Evolutionary conservation across 768 basidiomycete species (phyloP), one percentile per base, ranked within the genome.

Genomic region (Amylocystis lapponica): DNA sequence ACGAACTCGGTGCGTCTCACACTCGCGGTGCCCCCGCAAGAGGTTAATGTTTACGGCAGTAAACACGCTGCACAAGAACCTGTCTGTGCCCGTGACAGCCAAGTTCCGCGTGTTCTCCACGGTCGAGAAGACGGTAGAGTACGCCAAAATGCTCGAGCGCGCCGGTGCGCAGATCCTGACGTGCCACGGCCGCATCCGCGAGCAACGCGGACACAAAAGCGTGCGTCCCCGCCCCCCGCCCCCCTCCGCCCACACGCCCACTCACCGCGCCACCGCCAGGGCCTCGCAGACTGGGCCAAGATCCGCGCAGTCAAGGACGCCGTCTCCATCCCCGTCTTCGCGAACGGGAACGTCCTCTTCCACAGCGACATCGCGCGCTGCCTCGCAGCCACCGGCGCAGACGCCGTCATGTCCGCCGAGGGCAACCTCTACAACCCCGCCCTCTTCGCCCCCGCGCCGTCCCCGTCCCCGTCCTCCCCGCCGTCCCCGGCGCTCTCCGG

Each of bases 131-230:
- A 97, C 95, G 0, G 82, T 98, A 1, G 84, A 81, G 48, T 99
- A 99, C 52, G 96, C 96, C 2, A 78, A 86, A 58, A 96, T 98
- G 93, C 79, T 99, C 30, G 93, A 96, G 66, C 68, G 79, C 0
- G 93, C 96, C 0, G 96, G 96, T 0, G 96, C 95, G 0, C 94
- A 98, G 58, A 90, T 97, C 33, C 68, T 98, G 10, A 90, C 93
- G 0, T 91, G 91, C 51, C 96, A 99, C 51, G 96, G 96, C 0
- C 79, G 96, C 5, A 74, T 81, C 33, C 77, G 93, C 23, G 94
- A 97, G 52, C 92, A 95, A 64, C 82, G 95, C 16, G 96, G 95
- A 1, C 86, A 90, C 41, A 76, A 80, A 34, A 71, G 84, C 0
- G 85, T 84, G 53, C 31, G 74, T 61, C n/a, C 19, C 14, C 45